These are phyloP conservation scores for Heterobasidion irregulare DNA, from an alignment of 1,284 basidiomycete genomes.

Conservation along the genomic window DNA sequence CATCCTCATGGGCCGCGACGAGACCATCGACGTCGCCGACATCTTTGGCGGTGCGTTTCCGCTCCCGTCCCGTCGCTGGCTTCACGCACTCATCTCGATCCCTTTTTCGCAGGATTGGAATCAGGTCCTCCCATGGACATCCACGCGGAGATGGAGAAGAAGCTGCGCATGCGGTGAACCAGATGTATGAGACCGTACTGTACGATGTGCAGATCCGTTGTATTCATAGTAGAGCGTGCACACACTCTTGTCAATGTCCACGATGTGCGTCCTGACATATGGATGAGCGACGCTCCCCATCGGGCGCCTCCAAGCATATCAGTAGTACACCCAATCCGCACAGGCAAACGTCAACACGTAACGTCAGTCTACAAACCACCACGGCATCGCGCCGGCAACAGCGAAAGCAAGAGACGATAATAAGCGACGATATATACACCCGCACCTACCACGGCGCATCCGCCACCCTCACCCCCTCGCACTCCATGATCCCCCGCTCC, in stretches of 20 bases:
- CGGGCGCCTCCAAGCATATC: too few species aligned
- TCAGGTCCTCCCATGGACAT: slow-evolving; percentile 44
- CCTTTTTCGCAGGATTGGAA: slow-evolving; percentile 38
- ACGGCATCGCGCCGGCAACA: too few species aligned
- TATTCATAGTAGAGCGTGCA: neutral
- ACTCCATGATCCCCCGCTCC: slow-evolving; percentile 29
- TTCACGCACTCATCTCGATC: neutral
- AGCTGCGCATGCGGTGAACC: slow-evolving; percentile 32
- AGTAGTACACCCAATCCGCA: neutral
- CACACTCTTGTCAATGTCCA: neutral
- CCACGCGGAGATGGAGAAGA: slow-evolving; percentile 70
- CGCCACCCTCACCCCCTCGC: slow-evolving; percentile 15
- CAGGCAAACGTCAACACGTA: neutral
- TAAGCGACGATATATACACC: neutral
- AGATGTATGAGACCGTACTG: too few species aligned
- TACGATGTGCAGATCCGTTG: neutral
- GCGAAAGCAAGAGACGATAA: too few species aligned
- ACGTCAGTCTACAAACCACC: neutral
- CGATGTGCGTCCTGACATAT: too few species aligned
- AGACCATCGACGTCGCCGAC: slow-evolving; percentile 67
- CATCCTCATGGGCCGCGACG: slow-evolving; percentile 87
- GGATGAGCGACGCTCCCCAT: too few species aligned
- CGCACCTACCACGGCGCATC: slow-evolving; percentile 7
- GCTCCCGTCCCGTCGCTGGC: neutral
- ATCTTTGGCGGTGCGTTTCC: slow-evolving; percentile 57